These are phyloP conservation scores for Herpetomonas samuelpessoai DNA, from an alignment of 208 protist genomes.

Conservation along the genomic window DNA sequence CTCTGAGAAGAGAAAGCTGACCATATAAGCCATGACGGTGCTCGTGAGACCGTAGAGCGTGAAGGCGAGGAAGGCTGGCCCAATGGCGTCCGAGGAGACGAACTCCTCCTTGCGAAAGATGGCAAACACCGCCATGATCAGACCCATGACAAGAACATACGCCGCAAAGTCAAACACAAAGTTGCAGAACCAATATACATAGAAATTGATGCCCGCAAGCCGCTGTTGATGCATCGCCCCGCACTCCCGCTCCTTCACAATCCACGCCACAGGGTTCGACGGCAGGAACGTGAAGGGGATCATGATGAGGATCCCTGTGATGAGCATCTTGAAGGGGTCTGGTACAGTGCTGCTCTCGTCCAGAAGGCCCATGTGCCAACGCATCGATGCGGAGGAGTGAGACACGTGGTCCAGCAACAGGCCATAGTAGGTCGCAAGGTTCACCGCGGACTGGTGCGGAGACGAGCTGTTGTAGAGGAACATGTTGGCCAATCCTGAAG, in stretches of 20 bases:
- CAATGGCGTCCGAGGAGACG: conserved; percentile 17
- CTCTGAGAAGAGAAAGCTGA: conserved; percentile 48
- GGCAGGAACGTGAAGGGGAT: conserved; percentile 66
- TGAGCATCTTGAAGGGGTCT: conserved; percentile 18
- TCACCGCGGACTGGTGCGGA: conserved; percentile 17
- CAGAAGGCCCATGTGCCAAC: background rate
- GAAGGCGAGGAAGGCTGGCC: conserved; percentile 27
- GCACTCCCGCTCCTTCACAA: conserved; percentile 53
- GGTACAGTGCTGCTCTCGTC: background rate
- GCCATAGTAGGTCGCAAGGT: conserved; percentile 85
- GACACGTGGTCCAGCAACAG: conserved; percentile 47
- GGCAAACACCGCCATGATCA: conserved; percentile 34
- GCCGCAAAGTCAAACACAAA: conserved; percentile 51
- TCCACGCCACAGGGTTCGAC: conserved; percentile 43
- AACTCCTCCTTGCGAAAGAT: conserved; percentile 39
- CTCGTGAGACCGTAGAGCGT: conserved; percentile 36
- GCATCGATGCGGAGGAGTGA: background rate
- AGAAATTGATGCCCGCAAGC: conserved; percentile 34
- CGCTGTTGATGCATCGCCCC: conserved; percentile 43
- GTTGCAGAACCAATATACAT: conserved; percentile 53
- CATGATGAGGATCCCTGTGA: conserved; percentile 47
- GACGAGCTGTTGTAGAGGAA: conserved; percentile 15
- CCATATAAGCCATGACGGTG: conserved; percentile 32
- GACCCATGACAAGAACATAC: conserved; percentile 31
- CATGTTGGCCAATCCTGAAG: conserved; percentile 1